phyloP scores from a whole-genome alignment of 176 grass and related monocot species.

The Bothriochloa decipiens region DNA sequence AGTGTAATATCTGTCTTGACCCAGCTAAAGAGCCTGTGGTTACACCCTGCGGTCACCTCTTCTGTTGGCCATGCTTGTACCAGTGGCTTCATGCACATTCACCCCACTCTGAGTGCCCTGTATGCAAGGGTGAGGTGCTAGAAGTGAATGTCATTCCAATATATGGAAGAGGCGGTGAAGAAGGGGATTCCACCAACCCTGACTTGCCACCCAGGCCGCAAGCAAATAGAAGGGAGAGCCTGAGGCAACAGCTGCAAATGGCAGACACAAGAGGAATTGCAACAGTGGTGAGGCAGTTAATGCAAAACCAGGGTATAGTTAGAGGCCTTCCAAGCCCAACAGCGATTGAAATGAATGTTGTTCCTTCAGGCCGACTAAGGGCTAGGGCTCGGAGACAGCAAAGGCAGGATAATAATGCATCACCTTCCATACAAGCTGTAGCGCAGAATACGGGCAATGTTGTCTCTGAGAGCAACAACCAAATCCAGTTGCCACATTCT shows the following conservation, averaged over 20 bases:
- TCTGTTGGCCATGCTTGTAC: constrained; percentile 94
- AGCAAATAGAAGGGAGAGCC: constrained; percentile 63
- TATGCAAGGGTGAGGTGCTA: constrained; percentile 82
- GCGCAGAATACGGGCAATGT: constrained; percentile 8
- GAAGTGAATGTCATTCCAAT: constrained; percentile 78
- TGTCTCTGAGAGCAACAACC: neutral
- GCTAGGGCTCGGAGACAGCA: constrained; percentile 42
- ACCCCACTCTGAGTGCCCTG: constrained; percentile 73
- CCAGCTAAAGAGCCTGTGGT: constrained; percentile 78
- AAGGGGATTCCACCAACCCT: constrained; percentile 20
- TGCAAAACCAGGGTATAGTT: constrained; percentile 48
- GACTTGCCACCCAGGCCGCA: constrained; percentile 72
- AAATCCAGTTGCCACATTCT: neutral
- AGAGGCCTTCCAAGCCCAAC: constrained; percentile 36
- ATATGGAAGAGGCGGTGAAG: constrained; percentile 72
- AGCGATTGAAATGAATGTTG: constrained; percentile 10
- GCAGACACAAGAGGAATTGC: constrained; percentile 38
- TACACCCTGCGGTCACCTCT: constrained; percentile 90
- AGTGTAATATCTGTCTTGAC: constrained; percentile 94
- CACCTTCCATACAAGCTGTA: constrained; percentile 12
- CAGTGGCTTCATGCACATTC: constrained; percentile 74
- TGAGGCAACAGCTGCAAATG: constrained; percentile 61
- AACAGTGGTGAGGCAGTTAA: constrained; percentile 56
- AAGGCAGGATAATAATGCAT: constrained; percentile 4
- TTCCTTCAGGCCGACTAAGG: constrained; percentile 39